phyloP scores from a whole-genome alignment of 1,284 basidiomycete species.

The Tilletia horrida region DNA sequence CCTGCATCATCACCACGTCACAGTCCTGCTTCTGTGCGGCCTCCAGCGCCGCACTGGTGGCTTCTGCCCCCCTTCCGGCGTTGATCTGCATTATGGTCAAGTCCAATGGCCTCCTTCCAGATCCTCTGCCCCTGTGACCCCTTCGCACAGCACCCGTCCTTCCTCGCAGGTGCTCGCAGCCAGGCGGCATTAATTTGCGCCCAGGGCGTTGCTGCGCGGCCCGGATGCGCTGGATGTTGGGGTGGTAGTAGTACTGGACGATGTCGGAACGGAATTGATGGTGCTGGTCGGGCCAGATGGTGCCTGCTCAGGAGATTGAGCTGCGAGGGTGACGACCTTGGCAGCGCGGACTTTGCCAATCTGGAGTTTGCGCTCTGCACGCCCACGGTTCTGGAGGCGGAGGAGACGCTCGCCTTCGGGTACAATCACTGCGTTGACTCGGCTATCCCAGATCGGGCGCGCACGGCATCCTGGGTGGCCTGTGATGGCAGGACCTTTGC shows the following conservation, averaged over 20 bases:
- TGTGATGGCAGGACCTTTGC: background rate
- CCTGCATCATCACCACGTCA: slow-evolving; percentile 10
- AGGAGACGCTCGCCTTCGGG: slow-evolving; percentile 10
- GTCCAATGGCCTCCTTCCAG: background rate
- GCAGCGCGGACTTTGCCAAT: background rate
- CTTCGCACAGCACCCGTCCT: background rate
- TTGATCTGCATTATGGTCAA: background rate
- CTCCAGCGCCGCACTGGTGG: slow-evolving; percentile 12
- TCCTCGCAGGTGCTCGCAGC: background rate
- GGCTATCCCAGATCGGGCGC: background rate
- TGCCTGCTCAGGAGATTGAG: no score
- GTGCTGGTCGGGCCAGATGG: no score
- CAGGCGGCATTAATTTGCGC: background rate
- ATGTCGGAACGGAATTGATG: no score
- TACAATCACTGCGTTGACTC: slow-evolving; percentile 2
- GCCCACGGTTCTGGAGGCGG: background rate
- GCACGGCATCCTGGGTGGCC: background rate
- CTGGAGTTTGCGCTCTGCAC: background rate
- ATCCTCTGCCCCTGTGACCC: background rate
- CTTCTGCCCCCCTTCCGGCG: background rate
- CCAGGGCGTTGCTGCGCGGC: slow-evolving; percentile 7
- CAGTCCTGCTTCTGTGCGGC: background rate
- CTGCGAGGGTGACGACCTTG: no score
- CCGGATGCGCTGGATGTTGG: background rate
- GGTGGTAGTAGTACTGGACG: background rate